phyloP scores from a whole-genome alignment of 768 basidiomycete genomes.

The Leccinum disarticulatum region DNA sequence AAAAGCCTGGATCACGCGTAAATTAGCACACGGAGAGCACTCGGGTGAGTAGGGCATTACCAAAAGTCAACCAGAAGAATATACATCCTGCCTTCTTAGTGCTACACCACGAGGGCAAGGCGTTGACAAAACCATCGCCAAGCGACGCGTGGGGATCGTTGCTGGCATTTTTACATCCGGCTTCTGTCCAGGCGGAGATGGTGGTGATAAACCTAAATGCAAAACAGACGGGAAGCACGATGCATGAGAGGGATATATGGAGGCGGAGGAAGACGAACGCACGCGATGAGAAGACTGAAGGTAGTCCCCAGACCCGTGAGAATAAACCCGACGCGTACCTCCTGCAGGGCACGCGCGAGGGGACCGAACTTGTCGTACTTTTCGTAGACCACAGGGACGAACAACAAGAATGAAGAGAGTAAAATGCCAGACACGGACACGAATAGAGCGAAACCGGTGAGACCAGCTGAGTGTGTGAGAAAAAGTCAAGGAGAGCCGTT shows the following conservation, averaged over 20 bases:
- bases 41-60: conserved; percentile 36
- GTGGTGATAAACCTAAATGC: conserved; percentile 66
- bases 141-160: conserved; percentile 78
- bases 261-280: conserved; percentile 34
- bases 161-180: conserved; percentile 83
- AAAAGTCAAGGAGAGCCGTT: conserved; percentile 15
- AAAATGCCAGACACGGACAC: conserved; percentile 70
- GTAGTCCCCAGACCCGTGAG: conserved; percentile 68
- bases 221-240: background rate
- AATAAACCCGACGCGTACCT: conserved; percentile 82
- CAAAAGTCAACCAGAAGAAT: conserved; percentile 86
- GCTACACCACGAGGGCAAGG: conserved; percentile 78
- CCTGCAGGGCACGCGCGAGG: conserved; percentile 77
- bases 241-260: conserved; percentile 17
- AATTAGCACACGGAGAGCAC: conserved; percentile 5
- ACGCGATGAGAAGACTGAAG: conserved; percentile 76
- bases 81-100: conserved; percentile 90
- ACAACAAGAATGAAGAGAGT: conserved; percentile 69
- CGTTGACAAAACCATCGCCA: conserved; percentile 65
- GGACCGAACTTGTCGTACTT: conserved; percentile 81
- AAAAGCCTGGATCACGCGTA: conserved; percentile 52
- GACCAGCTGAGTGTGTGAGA: conserved; percentile 58
- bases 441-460: conserved; percentile 85
- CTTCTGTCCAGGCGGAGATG: conserved; percentile 83
- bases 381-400: conserved; percentile 78